Percentiles rank a stretch among this genome's conserved stretches.
These are phyloP conservation scores for Trichoderma orchidacearum DNA, from an alignment of 495 filamentous ascomycete species.

Conservation along the genomic window DNA sequence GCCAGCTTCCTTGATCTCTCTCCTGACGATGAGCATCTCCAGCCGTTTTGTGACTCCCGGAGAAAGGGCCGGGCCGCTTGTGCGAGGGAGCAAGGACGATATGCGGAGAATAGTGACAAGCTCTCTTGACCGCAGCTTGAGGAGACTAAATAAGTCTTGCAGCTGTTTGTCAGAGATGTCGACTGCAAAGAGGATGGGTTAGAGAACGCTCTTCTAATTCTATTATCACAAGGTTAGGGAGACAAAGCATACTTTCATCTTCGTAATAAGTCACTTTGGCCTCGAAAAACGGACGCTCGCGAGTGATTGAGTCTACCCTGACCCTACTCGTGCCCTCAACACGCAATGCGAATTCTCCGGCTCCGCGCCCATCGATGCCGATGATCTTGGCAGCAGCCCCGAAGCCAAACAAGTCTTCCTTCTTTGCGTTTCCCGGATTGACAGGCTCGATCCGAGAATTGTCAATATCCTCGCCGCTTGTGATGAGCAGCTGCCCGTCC, in stretches of 20 bases:
- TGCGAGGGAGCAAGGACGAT: slow-evolving; percentile 57
- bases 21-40: slow-evolving; percentile 69
- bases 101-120: slow-evolving; percentile 67
- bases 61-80: slow-evolving; percentile 48
- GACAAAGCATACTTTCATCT: slow-evolving; percentile 35
- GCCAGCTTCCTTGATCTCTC: slow-evolving; percentile 66
- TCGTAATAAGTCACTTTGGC: slow-evolving; percentile 48
- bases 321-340: slow-evolving; percentile 78
- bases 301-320: slow-evolving; percentile 54
- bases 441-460: slow-evolving; percentile 20
- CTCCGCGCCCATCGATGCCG: slow-evolving; percentile 65
- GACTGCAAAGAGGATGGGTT: slow-evolving; percentile 9
- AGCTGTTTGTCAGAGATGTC: slow-evolving; percentile 38
- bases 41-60: slow-evolving; percentile 74
- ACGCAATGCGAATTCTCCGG: slow-evolving; percentile 65
- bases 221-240: neutral
- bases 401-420: slow-evolving; percentile 60
- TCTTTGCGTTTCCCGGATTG: slow-evolving; percentile 37
- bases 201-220: neutral
- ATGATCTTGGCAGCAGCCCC: slow-evolving; percentile 72
- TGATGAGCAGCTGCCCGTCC: slow-evolving; percentile 57
- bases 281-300: slow-evolving; percentile 77
- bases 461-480: slow-evolving; percentile 31
- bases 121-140: slow-evolving; percentile 74
- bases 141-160: slow-evolving; percentile 56